Base-by-base conservation (phyloP, 2,329 filamentous ascomycete genomes). In the Chaetomiaceae sp. region DNA sequence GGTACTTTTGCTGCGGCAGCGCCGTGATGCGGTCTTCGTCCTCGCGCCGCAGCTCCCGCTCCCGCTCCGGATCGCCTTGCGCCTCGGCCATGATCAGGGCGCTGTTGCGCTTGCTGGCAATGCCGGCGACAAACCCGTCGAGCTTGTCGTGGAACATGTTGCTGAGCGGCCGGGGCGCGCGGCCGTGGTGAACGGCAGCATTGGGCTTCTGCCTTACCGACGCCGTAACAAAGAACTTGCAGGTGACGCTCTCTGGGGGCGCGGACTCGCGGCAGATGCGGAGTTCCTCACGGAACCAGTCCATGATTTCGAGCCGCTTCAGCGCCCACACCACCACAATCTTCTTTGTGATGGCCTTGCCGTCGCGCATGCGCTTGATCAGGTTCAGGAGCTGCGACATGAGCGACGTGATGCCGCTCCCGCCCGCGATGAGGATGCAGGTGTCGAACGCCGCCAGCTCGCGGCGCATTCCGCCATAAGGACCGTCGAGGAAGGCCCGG, bases 281-380 rank as follows among this genome's bases (percentile, higher is more conserved):
- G 54, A 96, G 77, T 69, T 96, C 92, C 71, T 96, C 91, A 60
- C 89, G 88, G 77, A 96, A 97, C 92, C 92, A 97, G 67, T 96
- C 90, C 84, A 97, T 90, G 1, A 90, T 89, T 69, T 96, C 92
- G 14, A 94, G 84, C 52, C 88, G 83, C 71, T 94, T 95, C 61
- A 96, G 76, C 5, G 91, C 85, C 92, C 92, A 97, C n/a, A 97
- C 82, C 1, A 97, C 89, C 15, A 94, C 87, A 5, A 97, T 87
- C 59, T 87, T 89, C 68, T 88, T 89, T 2, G 91, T 96, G 40
- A 96, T 89, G 31, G 92, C 91, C 70, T 96, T 96, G 46, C 90
- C 89, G 66, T 96, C 91, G 55, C 91, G 85, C 87, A 97, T 96
- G 55, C 91, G 85, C 72, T 96, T 96, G 72, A 96, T 95, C n/a